These are phyloP conservation scores for Mortierella claussenii DNA, from an alignment of 192 early-diverging fungal species.

Conservation along the genomic window DNA sequence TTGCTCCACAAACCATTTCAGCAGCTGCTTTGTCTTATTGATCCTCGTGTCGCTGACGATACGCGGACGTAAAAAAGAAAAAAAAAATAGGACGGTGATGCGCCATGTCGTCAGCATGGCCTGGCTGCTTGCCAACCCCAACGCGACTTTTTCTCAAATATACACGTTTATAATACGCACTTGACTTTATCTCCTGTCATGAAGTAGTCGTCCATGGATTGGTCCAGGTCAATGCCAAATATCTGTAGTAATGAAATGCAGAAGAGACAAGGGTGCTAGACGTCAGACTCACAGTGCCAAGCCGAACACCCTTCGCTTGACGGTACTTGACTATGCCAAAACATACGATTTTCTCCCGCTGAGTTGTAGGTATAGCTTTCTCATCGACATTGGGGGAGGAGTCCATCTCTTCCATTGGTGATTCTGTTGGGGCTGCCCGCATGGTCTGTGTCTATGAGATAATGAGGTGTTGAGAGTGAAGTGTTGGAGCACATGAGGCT, in stretches of 20 bases:
- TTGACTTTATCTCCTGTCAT: conserved; percentile 17
- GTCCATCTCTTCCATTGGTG: not conserved
- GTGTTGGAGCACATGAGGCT: too few relatives aligned
- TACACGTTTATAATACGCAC: not conserved
- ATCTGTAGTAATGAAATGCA: conserved; percentile 1
- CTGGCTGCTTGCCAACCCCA: not conserved
- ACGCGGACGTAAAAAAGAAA: not conserved
- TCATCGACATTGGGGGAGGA: not conserved
- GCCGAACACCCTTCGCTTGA: not conserved
- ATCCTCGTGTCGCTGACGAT: conserved; percentile 35
- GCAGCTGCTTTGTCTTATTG: conserved; percentile 34
- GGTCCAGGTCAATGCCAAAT: conserved; percentile 38
- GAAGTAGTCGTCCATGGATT: conserved; percentile 47
- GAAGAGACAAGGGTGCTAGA: not conserved
- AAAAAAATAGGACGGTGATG: not conserved
- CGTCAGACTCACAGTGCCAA: not conserved
- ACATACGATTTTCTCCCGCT: conserved; percentile 37
- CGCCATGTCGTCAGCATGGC: too few relatives aligned
- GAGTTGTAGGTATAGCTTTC: not conserved
- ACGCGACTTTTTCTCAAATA: not conserved
- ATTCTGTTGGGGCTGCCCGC: too few relatives aligned
- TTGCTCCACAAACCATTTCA: conserved; percentile 48
- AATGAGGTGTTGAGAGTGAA: too few relatives aligned
- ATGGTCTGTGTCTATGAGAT: too few relatives aligned
- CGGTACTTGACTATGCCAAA: not conserved